These are phyloP conservation scores for Actinidia arguta DNA, from an alignment of 179 eudicot species.

Conservation along the genomic window DNA sequence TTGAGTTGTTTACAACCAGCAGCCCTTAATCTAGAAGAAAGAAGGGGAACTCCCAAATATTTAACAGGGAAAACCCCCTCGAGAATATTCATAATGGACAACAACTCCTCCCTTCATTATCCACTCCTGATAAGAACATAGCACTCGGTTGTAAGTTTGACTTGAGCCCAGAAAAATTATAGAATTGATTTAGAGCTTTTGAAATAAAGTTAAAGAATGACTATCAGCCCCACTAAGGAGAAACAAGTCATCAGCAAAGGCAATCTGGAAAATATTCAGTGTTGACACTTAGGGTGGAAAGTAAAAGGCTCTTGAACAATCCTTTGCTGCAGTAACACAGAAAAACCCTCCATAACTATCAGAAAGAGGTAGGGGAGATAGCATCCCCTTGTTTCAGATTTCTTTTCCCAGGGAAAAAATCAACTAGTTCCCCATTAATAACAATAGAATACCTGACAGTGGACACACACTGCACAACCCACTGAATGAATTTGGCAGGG, in stretches of 20 bases:
- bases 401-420: neutral
- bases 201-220: neutral
- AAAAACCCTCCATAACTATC: neutral
- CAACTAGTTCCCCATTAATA: neutral
- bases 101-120: too few species aligned
- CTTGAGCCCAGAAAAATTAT: neutral
- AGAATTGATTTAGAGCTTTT: neutral
- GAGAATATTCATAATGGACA: neutral
- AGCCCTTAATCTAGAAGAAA: too few species aligned
- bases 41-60: too few species aligned
- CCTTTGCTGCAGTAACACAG: neutral
- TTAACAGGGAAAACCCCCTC: neutral
- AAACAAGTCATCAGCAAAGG: neutral
- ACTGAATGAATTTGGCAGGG: neutral
- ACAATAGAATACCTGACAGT: neutral
- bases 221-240: neutral
- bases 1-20: too few species aligned
- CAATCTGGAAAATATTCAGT: neutral
- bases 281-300: neutral
- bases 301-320: neutral
- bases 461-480: neutral
- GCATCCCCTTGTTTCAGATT: too few species aligned
- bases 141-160: neutral
- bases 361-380: neutral
- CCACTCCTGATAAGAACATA: neutral